These are phyloP conservation scores for Gracilaria caudata DNA, from an alignment of 23 red algal genomes.

Conservation along the genomic window DNA sequence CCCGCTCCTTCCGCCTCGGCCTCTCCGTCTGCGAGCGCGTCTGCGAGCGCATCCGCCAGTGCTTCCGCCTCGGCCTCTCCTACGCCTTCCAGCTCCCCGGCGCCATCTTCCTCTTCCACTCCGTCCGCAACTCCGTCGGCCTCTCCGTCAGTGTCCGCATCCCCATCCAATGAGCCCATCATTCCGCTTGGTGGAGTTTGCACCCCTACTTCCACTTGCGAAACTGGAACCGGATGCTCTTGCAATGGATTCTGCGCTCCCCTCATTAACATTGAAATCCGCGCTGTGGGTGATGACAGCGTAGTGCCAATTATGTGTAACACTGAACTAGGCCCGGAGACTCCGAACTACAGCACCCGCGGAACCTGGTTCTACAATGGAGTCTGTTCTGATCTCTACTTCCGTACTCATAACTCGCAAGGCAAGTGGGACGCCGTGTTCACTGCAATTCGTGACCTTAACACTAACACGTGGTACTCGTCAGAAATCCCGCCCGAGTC, in stretches of 20 bases:
- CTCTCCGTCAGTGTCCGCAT: conserved; percentile 3
- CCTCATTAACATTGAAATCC: conserved; percentile 23
- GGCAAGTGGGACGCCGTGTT: neutral
- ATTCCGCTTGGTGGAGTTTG: conserved; percentile 29
- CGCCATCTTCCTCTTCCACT: neutral
- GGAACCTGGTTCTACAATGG: conserved; percentile 8
- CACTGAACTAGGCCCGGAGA: conserved; percentile 6
- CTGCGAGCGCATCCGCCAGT: no score
- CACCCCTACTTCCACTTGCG: neutral
- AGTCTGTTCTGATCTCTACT: conserved; percentile 26
- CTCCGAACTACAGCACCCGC: neutral
- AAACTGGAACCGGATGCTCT: conserved; percentile 30
- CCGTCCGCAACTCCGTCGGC: conserved; percentile 1
- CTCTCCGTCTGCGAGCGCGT: conserved; percentile 3
- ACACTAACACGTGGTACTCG: conserved; percentile 6
- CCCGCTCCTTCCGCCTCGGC: neutral
- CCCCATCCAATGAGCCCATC: no score
- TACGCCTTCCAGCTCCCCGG: neutral
- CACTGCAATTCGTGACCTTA: neutral
- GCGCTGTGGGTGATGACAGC: neutral
- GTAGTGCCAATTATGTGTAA: conserved; percentile 12
- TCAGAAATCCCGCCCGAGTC: neutral
- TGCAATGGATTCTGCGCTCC: conserved; percentile 25
- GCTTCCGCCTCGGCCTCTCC: neutral
- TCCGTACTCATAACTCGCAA: neutral